Evolutionary conservation across 768 basidiomycete genomes (phyloP), one percentile per base, ranked within the genome.

Genomic region (Naganishia friedmannii): DNA sequence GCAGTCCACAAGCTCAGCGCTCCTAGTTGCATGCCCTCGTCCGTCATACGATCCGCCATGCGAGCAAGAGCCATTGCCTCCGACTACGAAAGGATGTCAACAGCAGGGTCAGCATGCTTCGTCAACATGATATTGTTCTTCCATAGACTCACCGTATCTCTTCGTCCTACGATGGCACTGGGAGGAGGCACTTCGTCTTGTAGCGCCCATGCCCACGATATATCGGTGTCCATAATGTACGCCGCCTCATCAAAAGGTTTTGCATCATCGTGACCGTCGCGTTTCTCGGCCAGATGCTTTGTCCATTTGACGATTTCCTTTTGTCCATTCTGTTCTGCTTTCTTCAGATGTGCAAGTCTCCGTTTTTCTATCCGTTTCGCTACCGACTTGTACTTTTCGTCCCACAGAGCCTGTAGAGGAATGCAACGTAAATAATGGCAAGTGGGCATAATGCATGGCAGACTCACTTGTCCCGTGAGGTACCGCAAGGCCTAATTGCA

Each of bases 161-260:
- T 82, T 68, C 93, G 83, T n/a, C 90, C 88, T 37, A 91, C 90
- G 74, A 97, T 92, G 66, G 92, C 93, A 75, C 89, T 91, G 2
- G 94, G 90, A 4, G 95, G 95, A 3, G 95, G 95, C 23, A 85
- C 84, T 81, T 96, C 93, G 19, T 84, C 87, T 71, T 91, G 89
- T 68, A 92, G 80, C 7, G 89, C 92, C 93, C 90, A 97, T 23
- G 88, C 87, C 88, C 91, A 93, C 32, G 84, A 86, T 88, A 88
- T 90, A 72, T 85, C 85, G 54, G 85, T 87, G 83, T 83, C 51
- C 83, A 82, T 66, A 80, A 77, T 48, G 84, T 75, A 54, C 78
- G 82, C 51, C 82, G 82, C 70, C 83, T 85, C 81, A 77, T 73
- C 70, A 74, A 53, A 80, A 67, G 12, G 76, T 70, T 63, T 70